These are phyloP conservation scores for Hypericum perforatum DNA, from an alignment of 345 rosid genomes.

Conservation along the genomic window DNA sequence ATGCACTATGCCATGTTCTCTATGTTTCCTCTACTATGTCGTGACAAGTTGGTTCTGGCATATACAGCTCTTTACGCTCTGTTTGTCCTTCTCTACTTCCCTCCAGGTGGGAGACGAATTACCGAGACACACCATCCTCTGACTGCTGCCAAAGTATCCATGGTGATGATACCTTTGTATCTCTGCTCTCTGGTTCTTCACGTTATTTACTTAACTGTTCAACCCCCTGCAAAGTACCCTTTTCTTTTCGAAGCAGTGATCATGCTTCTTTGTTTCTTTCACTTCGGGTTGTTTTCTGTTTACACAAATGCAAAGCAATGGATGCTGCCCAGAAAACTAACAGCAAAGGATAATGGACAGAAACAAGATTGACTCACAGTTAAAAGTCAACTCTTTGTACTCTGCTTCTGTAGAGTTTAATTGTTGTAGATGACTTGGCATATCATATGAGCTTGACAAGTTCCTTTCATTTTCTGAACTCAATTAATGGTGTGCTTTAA, in stretches of 20 bases:
- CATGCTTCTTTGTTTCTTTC: slow-evolving; percentile 61
- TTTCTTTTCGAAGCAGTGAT: slow-evolving; percentile 63
- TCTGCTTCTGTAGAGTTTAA: too few relatives aligned
- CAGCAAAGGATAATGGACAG: slow-evolving; percentile 28
- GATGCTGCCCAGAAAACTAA: slow-evolving; percentile 28
- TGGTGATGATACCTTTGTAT: slow-evolving; percentile 24
- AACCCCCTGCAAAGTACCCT: slow-evolving; percentile 55
- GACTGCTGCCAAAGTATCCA: slow-evolving; percentile 9
- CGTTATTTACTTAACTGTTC: slow-evolving; percentile 39
- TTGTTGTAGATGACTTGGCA: too few relatives aligned
- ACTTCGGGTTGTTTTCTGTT: slow-evolving; percentile 32
- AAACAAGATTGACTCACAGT: slow-evolving; percentile 28
- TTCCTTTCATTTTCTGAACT: too few relatives aligned
- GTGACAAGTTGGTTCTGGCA: slow-evolving; percentile 68
- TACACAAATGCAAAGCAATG: slow-evolving; percentile 53
- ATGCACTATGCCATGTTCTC: slow-evolving; percentile 71
- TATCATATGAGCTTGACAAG: too few relatives aligned
- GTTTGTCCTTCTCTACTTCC: slow-evolving; percentile 37
- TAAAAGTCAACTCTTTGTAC: too few relatives aligned
- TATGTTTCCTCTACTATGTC: slow-evolving; percentile 79
- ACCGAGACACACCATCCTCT: slow-evolving; percentile 13
- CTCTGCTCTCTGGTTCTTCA: slow-evolving; percentile 52
- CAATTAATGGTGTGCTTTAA: too few relatives aligned
- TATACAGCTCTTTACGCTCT: slow-evolving; percentile 42
- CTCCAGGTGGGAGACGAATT: slow-evolving; percentile 26